Conservation (phyloP, 495 filamentous ascomycete genomes). For the Podospora pseudocomata region DNA sequence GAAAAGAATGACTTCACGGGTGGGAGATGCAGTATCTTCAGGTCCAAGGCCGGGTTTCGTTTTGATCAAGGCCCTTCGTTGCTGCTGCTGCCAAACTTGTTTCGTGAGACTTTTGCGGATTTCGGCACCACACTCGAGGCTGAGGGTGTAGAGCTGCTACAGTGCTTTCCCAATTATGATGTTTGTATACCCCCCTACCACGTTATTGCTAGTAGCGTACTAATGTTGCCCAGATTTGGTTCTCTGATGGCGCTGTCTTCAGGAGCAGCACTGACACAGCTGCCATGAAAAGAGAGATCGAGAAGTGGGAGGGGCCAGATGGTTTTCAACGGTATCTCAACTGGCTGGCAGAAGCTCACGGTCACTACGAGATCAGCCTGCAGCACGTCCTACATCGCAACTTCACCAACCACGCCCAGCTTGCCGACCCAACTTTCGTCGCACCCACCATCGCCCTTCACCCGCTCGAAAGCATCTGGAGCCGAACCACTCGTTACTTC, state of each 20-base stretch:
- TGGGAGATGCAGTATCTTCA: conserved; percentile 59
- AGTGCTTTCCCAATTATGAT: conserved; percentile 69
- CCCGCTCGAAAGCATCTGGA: conserved; percentile 63
- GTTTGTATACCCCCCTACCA: conserved; percentile 39
- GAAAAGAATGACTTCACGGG: conserved; percentile 68
- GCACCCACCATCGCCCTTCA: conserved; percentile 52
- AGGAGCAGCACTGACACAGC: conserved; percentile 57
- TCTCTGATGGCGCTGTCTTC: conserved; percentile 58
- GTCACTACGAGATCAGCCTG: conserved; percentile 61
- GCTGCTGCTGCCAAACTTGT: conserved; percentile 62
- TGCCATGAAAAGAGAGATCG: conserved; percentile 63
- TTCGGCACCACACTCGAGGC: conserved; percentile 56
- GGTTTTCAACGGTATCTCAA: conserved; percentile 60
- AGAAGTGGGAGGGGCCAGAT: conserved; percentile 60
- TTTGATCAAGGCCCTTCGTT: conserved; percentile 72
- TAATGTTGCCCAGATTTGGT: conserved; percentile 28
- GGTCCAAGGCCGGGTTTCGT: conserved; percentile 50
- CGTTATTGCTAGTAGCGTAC: neutral
- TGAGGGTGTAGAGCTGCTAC: conserved; percentile 58
- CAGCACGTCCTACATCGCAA: conserved; percentile 58
- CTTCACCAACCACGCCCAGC: conserved; percentile 52
- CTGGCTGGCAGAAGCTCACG: conserved; percentile 60
- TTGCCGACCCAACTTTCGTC: conserved; percentile 52
- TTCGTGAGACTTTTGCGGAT: conserved; percentile 60
- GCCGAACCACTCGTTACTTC: conserved; percentile 58